These are phyloP conservation scores for Pseudonectria buxi DNA, from an alignment of 2,329 filamentous ascomycete species.

Conservation along the genomic window DNA sequence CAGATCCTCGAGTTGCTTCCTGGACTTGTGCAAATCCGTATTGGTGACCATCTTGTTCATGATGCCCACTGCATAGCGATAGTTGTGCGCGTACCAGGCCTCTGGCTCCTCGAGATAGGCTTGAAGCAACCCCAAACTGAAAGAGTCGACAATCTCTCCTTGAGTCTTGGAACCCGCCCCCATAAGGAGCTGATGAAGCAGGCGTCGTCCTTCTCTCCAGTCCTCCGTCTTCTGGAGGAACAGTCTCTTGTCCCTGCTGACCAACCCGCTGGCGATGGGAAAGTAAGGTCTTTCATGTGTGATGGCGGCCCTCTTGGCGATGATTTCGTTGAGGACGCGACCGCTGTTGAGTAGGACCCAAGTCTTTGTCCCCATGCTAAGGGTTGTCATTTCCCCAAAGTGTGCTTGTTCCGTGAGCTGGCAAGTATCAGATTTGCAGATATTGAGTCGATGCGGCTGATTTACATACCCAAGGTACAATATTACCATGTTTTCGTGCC, in stretches of 20 bases:
- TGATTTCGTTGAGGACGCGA: constrained; percentile 31
- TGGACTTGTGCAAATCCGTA: constrained; percentile 24
- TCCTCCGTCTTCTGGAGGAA: constrained; percentile 25
- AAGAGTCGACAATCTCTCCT: constrained; percentile 27
- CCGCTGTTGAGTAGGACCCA: constrained; percentile 36
- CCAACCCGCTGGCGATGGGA: constrained; percentile 29
- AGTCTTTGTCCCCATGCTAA: constrained; percentile 27
- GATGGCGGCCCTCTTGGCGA: constrained; percentile 27
- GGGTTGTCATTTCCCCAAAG: constrained; percentile 23
- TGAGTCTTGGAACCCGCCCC: constrained; percentile 28
- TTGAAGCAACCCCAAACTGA: constrained; percentile 29
- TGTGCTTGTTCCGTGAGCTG: neutral
- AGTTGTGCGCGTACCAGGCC: constrained; percentile 33
- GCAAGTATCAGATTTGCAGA: no score
- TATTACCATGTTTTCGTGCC: no score
- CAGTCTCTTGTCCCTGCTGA: constrained; percentile 27
- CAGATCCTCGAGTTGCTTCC: constrained; percentile 28
- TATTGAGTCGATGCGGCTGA: no score
- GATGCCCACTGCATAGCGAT: constrained; percentile 33
- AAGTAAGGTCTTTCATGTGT: constrained; percentile 22
- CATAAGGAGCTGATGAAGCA: constrained; percentile 33
- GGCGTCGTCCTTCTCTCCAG: constrained; percentile 31
- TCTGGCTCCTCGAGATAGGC: constrained; percentile 20
- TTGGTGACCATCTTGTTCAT: constrained; percentile 30
- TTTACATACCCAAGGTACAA: no score